These are phyloP conservation scores for Tricholoma hemisulphureum DNA, from an alignment of 768 basidiomycete genomes.

Conservation along the genomic window DNA sequence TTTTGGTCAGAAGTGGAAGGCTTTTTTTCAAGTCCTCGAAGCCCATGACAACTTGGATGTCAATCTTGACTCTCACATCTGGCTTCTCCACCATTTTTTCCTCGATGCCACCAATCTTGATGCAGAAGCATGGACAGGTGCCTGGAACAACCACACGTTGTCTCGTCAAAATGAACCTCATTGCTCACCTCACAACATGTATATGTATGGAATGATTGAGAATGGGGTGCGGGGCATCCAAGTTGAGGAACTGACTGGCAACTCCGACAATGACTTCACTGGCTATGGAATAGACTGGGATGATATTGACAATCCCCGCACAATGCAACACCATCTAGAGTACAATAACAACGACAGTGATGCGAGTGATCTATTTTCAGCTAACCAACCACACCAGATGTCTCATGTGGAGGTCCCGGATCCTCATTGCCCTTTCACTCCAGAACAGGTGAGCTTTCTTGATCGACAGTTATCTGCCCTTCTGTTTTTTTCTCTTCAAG, in stretches of 20 bases:
- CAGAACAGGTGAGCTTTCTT: background rate
- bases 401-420: background rate
- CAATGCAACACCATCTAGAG: slow-evolving; percentile 11
- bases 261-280: slow-evolving; percentile 13
- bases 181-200: slow-evolving; percentile 28
- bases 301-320: slow-evolving; percentile 8
- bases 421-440: background rate
- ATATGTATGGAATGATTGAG: slow-evolving; percentile 29
- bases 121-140: slow-evolving; percentile 25
- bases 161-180: slow-evolving; percentile 12
- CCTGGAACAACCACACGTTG: slow-evolving; percentile 37
- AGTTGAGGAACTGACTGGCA: slow-evolving; percentile 6
- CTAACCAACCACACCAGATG: background rate
- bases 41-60: slow-evolving; percentile 24
- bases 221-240: slow-evolving; percentile 26
- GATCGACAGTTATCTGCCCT: background rate
- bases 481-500: background rate
- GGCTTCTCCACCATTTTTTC: slow-evolving; percentile 41
- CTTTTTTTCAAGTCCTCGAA: slow-evolving; percentile 37
- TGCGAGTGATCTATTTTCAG: background rate
- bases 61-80: slow-evolving; percentile 30
- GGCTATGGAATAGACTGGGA: slow-evolving; percentile 29
- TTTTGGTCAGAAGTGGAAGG: slow-evolving; percentile 38
- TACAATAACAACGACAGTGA: slow-evolving; percentile 11
- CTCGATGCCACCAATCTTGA: slow-evolving; percentile 31